These are phyloP conservation scores for Eutrema heterophyllum DNA, from an alignment of 345 rosid species.

Conservation along the genomic window DNA sequence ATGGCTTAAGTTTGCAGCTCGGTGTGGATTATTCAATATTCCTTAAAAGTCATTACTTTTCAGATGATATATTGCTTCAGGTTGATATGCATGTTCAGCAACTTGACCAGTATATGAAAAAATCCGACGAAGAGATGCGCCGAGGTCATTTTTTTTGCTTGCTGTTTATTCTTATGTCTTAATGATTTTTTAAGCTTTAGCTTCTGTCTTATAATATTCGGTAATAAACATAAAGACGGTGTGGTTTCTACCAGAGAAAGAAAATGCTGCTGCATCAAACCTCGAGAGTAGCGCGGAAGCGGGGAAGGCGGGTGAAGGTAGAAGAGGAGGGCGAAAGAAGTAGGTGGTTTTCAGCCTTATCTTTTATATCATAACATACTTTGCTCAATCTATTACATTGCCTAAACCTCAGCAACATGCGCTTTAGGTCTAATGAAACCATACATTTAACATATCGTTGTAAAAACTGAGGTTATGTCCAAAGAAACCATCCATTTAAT, in stretches of 20 bases:
- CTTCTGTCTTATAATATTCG: background rate
- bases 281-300: slow-evolving; percentile 46
- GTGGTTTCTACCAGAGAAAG: slow-evolving; percentile 53
- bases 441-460: background rate
- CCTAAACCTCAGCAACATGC: background rate
- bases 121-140: slow-evolving; percentile 70
- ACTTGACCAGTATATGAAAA: slow-evolving; percentile 86
- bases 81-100: slow-evolving; percentile 94
- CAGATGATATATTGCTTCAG: slow-evolving; percentile 45
- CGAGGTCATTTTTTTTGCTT: slow-evolving; percentile 41
- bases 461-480: background rate
- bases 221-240: background rate
- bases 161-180: background rate
- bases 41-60: slow-evolving; percentile 22
- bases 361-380: background rate
- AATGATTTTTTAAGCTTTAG: background rate
- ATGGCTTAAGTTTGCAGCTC: slow-evolving; percentile 7
- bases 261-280: slow-evolving; percentile 44
- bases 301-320: slow-evolving; percentile 64
- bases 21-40: background rate
- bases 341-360: slow-evolving; percentile 29
- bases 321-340: slow-evolving; percentile 99
- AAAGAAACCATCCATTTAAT: background rate
- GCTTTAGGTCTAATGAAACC: background rate
- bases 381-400: background rate